Evolutionary conservation across 768 basidiomycete genomes (phyloP), one percentile per base, ranked within the genome.

Genomic region (Rhodocollybia butyracea): DNA sequence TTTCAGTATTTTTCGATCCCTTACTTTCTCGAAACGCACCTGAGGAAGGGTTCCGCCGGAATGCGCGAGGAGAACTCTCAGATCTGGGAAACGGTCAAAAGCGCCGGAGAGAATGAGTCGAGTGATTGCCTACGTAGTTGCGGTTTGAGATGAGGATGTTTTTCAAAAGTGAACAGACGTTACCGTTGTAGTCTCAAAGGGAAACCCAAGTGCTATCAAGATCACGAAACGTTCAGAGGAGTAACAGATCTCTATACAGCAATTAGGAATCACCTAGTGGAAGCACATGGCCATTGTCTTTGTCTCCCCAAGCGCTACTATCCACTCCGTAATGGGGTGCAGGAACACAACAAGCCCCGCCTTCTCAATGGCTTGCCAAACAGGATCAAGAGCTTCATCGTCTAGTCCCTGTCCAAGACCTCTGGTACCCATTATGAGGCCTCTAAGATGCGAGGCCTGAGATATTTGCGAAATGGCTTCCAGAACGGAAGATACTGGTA

Each of bases 301-400:
- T 82, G 54, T 84, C 79, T 1, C 91, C 91, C 79, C 89, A 94
- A 5, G 82, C 83, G 42, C 78, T 79, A 21, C 71, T 70, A 61
- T 86, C 86, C 21, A 94, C 81, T 10, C 90, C 90, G 64, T 94
- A 94, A 66, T 94, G 92, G 91, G 91, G 62, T 93, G 91, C 26
- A 94, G 67, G 72, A 94, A 94, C 21, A 89, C 81, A n/a, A 91
- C 86, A 7, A 95, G 78, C 3, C 80, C 81, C 1, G 83, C 76
- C 41, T 78, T 71, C 54, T 85, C 83, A 36, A 94, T 78, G 15
- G 88, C 87, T 21, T 76, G 78, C 90, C 91, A 95, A 8, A 95
- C 77, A 1, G 87, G 86, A 60, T 93, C 87, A 47, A 95, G 79
- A 5, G 76, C 78, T 27, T 78, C 80, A 63, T 94, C 92, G 62